Evolutionary conservation across 2,329 filamentous ascomycete genomes (phyloP), one percentile per base, ranked within the genome.

Genomic region (Xylaria arbuscula): DNA sequence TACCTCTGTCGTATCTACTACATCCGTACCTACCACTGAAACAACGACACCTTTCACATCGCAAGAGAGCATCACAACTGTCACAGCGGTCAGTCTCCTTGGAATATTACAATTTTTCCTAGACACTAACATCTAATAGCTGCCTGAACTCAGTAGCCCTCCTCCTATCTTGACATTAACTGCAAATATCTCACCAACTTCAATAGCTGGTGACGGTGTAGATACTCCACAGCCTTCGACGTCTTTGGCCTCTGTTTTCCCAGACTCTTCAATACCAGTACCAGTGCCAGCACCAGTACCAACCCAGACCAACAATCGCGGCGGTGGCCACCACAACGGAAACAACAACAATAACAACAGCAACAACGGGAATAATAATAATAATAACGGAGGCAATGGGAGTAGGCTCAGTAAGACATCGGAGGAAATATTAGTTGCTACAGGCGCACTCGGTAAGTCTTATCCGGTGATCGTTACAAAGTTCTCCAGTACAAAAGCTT

Each of bases 371-470:
- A 63, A 64, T 54, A 57, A 48, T 38, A 66, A 69, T 34, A 56
- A 60, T 45, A 54, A 66, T 15, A 36, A 22, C 3, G 34, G 24
- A 24, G n/a, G 13, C 10, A n/a, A 22, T 38, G 32, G 48, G n/a
- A 28, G 45, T 19, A 53, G 62, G 36, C 51, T 66, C 28, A 57
- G 47, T 45, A 28, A 66, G 36, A 60, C 66, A 19, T 59, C 69
- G 34, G 66, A 68, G 57, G 77, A 78, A 38, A 74, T 77, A 17
- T 73, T 81, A 40, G 78, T 81, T 56, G 78, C 78, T 32, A 76
- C 75, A 22, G 80, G 79, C 7, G 74, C 79, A 15, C 78, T 81
- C 63, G 79, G 79, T 81, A 69, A 60, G 63, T 45, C 28, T 36
- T 32, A 9, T 13, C 36, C 19, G 8, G 24, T 1, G 47, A 10